phyloP scores from a whole-genome alignment of 148 eudicot genomes.

The Diospyros lotus region DNA sequence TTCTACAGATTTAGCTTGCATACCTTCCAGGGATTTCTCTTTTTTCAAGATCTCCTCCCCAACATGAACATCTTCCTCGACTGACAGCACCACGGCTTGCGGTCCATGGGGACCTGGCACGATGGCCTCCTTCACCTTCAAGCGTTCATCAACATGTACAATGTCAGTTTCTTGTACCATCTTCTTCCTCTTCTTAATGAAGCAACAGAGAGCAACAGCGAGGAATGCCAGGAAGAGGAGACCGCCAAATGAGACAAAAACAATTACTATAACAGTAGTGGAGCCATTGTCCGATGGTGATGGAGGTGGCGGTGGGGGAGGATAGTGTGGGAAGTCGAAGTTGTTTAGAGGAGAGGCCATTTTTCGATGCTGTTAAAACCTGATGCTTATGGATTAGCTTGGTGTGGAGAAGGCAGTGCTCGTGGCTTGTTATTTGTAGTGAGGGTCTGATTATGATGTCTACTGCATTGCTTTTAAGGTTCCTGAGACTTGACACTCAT shows the following conservation, averaged over 20 bases:
- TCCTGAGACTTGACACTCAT: conserved; percentile 55
- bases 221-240: conserved; percentile 55
- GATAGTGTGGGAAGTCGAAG: conserved; percentile 24
- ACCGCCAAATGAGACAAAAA: conserved; percentile 53
- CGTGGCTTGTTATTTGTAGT: conserved; percentile 25
- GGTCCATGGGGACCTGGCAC: conserved; percentile 66
- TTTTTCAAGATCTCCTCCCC: conserved; percentile 42
- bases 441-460: neutral
- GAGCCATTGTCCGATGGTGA: conserved; percentile 39
- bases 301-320: conserved; percentile 34
- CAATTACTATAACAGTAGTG: conserved; percentile 33
- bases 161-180: conserved; percentile 38
- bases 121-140: conserved; percentile 41
- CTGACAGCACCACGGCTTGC: conserved; percentile 34
- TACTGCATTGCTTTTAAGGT: conserved; percentile 46
- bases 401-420: conserved; percentile 7
- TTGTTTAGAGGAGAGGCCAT: conserved; percentile 19
- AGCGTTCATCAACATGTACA: conserved; percentile 34
- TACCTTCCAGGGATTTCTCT: conserved; percentile 11
- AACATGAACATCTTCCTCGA: conserved; percentile 61
- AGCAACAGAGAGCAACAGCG: conserved; percentile 48
- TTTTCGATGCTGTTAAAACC: conserved; percentile 11
- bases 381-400: conserved; percentile 1
- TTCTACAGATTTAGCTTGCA: too few relatives aligned
- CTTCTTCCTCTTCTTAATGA: conserved; percentile 50